Percentiles rank a stretch among this genome's conserved stretches.
phyloP scores from a whole-genome alignment of 2,329 filamentous ascomycete genomes.

The Mollisiaceae sp. region DNA sequence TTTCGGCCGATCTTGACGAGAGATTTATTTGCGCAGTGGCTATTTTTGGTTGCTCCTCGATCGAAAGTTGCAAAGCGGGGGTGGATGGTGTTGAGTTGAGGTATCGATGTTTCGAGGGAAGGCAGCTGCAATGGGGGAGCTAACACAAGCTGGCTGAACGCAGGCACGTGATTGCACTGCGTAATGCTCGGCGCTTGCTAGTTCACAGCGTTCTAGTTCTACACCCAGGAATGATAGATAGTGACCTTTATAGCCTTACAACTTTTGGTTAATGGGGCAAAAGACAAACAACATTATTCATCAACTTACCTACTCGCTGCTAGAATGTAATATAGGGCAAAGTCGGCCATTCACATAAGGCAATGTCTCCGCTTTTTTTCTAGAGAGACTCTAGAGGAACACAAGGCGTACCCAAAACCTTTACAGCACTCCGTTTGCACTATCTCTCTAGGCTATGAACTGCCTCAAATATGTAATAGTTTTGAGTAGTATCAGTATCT shows the following conservation, averaged over 20 bases:
- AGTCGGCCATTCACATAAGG: too few relatives aligned
- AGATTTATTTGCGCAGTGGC: slow-evolving; percentile 8
- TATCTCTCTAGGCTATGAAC: too few relatives aligned
- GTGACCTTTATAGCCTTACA: too few relatives aligned
- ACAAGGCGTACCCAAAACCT: too few relatives aligned
- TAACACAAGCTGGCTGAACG: neutral
- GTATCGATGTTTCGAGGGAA: neutral
- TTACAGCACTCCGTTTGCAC: too few relatives aligned
- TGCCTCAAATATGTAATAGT: too few relatives aligned
- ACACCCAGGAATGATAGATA: neutral
- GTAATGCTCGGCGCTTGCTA: neutral
- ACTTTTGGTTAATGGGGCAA: neutral
- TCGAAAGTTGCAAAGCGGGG: neutral
- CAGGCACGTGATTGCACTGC: neutral
- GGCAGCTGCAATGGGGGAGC: neutral
- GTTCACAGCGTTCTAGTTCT: too few relatives aligned
- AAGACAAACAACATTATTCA: neutral
- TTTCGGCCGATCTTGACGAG: slow-evolving; percentile 17
- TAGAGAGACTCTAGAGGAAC: too few relatives aligned
- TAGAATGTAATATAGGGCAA: too few relatives aligned
- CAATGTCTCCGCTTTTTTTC: too few relatives aligned
- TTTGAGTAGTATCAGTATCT: neutral
- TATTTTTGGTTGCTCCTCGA: neutral
- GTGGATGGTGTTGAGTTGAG: slow-evolving; percentile 7
- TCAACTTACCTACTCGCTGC: too few relatives aligned